Evolutionary conservation across 1,284 basidiomycete species (phyloP).

Genomic region (Ceratorhiza oryzae-sativae): DNA sequence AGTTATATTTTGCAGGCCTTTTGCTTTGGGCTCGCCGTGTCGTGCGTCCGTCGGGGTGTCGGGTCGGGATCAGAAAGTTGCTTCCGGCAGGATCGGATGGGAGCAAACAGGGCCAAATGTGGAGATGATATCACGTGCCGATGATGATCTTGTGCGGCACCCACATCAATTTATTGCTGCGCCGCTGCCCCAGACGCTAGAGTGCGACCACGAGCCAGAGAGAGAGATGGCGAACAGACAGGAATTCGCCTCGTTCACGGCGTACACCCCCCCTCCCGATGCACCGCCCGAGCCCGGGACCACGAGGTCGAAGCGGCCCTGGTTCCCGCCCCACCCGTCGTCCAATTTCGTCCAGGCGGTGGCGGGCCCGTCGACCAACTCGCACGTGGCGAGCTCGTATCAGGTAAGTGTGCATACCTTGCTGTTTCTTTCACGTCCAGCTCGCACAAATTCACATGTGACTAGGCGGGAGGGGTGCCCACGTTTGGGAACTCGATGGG

Average conservation of each 20-base stretch:
- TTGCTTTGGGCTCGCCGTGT: conserved; percentile 43
- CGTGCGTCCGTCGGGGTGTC: not conserved
- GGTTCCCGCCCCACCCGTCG: conserved; percentile 61
- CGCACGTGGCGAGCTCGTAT: conserved; percentile 59
- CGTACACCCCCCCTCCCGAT: conserved; percentile 57
- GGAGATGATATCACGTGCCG: not conserved
- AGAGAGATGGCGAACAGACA: conserved; percentile 31
- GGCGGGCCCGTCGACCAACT: conserved; percentile 4
- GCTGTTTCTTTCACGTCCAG: not conserved
- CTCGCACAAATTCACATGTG: not conserved
- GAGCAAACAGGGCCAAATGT: conserved; percentile 14
- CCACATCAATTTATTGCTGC: conserved; percentile 12
- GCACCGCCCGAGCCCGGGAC: conserved; percentile 45
- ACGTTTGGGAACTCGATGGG: conserved; percentile 61
- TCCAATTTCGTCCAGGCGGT: conserved; percentile 44
- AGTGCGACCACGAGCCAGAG: not conserved
- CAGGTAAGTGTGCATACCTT: conserved; percentile 53
- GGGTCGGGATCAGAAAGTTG: conserved; percentile 17
- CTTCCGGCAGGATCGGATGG: conserved; percentile 10
- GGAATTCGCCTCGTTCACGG: conserved; percentile 39
- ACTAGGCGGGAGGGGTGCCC: conserved; percentile 63
- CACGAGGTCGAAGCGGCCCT: conserved; percentile 57
- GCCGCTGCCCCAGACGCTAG: not conserved
- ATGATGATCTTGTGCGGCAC: conserved; percentile 26
- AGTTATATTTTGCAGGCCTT: conserved; percentile 38